These are phyloP conservation scores for Mimosa bimucronata DNA, from an alignment of 306 rosid genomes.

Conservation along the genomic window DNA sequence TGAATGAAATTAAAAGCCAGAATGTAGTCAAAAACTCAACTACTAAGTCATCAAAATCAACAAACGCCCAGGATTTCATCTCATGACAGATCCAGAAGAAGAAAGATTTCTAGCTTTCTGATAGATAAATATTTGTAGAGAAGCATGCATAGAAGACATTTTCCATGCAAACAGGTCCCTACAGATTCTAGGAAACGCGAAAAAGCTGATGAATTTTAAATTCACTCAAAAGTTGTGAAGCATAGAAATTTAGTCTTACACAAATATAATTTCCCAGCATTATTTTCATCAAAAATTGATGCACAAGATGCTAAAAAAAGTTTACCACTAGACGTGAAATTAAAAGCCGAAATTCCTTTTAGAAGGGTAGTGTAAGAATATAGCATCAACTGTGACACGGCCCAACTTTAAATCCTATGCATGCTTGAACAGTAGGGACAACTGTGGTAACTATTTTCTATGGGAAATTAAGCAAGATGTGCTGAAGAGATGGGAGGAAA, in stretches of 20 bases:
- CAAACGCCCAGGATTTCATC: no score
- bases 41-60: no score
- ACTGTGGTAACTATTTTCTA: not conserved
- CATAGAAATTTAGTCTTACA: conserved; percentile 10
- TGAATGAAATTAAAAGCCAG: not conserved
- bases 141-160: conserved; percentile 2
- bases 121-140: not conserved
- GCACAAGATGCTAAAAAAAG: not conserved
- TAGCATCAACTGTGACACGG: not conserved
- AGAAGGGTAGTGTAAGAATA: not conserved
- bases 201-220: not conserved
- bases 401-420: not conserved
- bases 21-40: not conserved
- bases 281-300: not conserved
- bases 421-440: not conserved
- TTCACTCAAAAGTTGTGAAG: not conserved
- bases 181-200: not conserved
- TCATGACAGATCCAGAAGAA: not conserved
- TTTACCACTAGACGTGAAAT: not conserved
- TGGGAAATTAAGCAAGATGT: not conserved
- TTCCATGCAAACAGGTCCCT: not conserved
- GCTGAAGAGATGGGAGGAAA: not conserved
- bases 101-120: not conserved
- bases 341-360: not conserved
- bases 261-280: not conserved